phyloP scores from a whole-genome alignment of 1,284 basidiomycete species.

The Coniferiporia sulphurascens region DNA sequence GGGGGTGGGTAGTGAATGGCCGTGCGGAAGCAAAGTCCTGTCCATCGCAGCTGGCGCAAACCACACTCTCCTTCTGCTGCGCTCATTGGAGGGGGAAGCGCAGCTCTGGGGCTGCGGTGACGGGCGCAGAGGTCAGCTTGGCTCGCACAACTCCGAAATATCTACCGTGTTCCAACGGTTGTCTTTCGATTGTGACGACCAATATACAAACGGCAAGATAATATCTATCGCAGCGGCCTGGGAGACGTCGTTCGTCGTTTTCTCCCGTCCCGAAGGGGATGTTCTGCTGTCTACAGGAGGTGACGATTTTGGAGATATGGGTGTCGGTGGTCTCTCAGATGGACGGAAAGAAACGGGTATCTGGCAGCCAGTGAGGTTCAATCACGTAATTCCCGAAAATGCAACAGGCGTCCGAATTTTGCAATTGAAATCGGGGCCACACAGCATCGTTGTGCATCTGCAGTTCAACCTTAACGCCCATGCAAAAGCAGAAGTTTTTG shows the following conservation, averaged over 20 bases:
- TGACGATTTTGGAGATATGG: slow-evolving; percentile 80
- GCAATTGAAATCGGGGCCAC: slow-evolving; percentile 48
- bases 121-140: slow-evolving; percentile 58
- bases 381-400: slow-evolving; percentile 28
- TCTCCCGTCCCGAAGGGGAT: slow-evolving; percentile 45
- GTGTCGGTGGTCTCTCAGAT: slow-evolving; percentile 36
- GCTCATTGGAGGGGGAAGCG: slow-evolving; percentile 20
- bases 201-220: slow-evolving; percentile 33
- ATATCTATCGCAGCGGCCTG: slow-evolving; percentile 61
- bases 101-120: slow-evolving; percentile 69
- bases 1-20: slow-evolving; percentile 23
- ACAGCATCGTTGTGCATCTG: slow-evolving; percentile 59
- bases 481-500: slow-evolving; percentile 32
- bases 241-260: slow-evolving; percentile 76
- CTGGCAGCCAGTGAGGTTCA: slow-evolving; percentile 43
- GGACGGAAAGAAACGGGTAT: slow-evolving; percentile 8
- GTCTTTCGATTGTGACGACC: slow-evolving; percentile 32
- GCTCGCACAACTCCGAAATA: slow-evolving; percentile 26
- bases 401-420: slow-evolving; percentile 7
- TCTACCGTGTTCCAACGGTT: slow-evolving; percentile 45
- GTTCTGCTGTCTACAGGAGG: slow-evolving; percentile 75
- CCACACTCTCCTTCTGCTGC: slow-evolving; percentile 55
- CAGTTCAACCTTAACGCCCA: slow-evolving; percentile 20
- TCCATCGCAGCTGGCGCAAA: slow-evolving; percentile 58
- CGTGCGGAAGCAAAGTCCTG: slow-evolving; percentile 27